Conservation (phyloP, 805 yeast species). For the Nakazawaea ishiwadae region DNA sequence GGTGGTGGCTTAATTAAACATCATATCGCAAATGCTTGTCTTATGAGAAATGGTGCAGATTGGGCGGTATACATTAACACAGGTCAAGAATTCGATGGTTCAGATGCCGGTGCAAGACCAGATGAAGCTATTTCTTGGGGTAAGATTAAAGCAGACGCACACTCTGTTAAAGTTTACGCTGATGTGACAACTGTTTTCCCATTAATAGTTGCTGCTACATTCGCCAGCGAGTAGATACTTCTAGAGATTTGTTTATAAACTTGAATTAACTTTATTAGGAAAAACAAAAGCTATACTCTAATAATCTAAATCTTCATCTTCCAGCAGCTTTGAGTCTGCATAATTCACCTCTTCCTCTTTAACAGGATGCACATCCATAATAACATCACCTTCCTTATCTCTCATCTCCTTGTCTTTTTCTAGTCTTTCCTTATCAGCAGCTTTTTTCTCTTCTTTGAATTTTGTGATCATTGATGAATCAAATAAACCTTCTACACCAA, state of each 20-base stretch:
- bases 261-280: no score
- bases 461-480: constrained; percentile 6
- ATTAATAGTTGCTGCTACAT: constrained; percentile 94
- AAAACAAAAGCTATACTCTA: not conserved
- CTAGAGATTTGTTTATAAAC: no score
- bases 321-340: no score
- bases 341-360: constrained; percentile 2
- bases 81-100: constrained; percentile 98
- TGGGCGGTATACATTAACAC: constrained; percentile 96
- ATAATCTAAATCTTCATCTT: constrained; percentile 7
- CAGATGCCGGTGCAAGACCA: constrained; percentile 99
- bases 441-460: constrained; percentile 1
- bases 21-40: constrained; percentile 95
- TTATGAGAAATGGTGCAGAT: constrained; percentile 99
- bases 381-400: constrained; percentile 7
- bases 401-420: not conserved
- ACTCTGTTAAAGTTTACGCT: constrained; percentile 85
- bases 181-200: constrained; percentile 96
- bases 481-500: constrained; percentile 10
- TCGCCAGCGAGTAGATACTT: constrained; percentile 52
- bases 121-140: constrained; percentile 99
- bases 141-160: constrained; percentile 92
- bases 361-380: not conserved
- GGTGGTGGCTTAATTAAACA: constrained; percentile 98
- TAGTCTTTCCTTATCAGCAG: not conserved